Base-by-base conservation (phyloP, 352 stramenopile species). In the Nothophytophthora sp. region DNA sequence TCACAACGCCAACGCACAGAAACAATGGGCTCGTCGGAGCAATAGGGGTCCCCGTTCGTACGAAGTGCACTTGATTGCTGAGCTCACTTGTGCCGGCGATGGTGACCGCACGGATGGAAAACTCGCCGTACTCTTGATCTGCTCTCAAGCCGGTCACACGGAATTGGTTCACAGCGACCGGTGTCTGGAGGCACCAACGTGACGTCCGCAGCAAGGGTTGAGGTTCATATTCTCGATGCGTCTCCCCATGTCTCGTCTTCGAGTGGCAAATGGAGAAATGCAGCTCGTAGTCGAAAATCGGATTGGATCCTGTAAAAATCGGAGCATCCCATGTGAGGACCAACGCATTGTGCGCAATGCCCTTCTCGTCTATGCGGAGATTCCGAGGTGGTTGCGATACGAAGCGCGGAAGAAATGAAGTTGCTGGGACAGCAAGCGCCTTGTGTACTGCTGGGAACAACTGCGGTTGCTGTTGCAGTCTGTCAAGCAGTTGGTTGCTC, bases 231-330 rank as follows among this genome's bases (percentile, higher is more conserved):
- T 57, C 18, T 3, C 51, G 43, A 42, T 52, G 44, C 4, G 50
- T n/a, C n/a, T 54, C 51, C 8, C 16, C 24, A 19, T 49, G 33
- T 18, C 50, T 65, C 20, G 45, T 33, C 23, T 63, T 67, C 0
- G 53, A 32, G 19, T 57, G 27, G 5, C 49, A 50, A 20, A 70
- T 42, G 1, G 76, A 77, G 35, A 70, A 83, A 0, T n/a, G 61
- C 4, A 92, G 34, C 41, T 88, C 76, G 44, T 85, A 90, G 46
- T 92, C 81, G 29, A 85, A 62, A 55, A 92, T 83, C 8, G 57
- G 59, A 19, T 68, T 68, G 2, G 78, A 87, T 2, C 76, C 78
- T 1, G 78, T 92, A 52, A 92, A 90, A 44, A 89, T 89, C 0
- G 81, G 81, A 12, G 61, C 60, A 22, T 92, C 74, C 78, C 78